phyloP scores from a whole-genome alignment of 495 filamentous ascomycete species.

The Penicillium coprophilum region DNA sequence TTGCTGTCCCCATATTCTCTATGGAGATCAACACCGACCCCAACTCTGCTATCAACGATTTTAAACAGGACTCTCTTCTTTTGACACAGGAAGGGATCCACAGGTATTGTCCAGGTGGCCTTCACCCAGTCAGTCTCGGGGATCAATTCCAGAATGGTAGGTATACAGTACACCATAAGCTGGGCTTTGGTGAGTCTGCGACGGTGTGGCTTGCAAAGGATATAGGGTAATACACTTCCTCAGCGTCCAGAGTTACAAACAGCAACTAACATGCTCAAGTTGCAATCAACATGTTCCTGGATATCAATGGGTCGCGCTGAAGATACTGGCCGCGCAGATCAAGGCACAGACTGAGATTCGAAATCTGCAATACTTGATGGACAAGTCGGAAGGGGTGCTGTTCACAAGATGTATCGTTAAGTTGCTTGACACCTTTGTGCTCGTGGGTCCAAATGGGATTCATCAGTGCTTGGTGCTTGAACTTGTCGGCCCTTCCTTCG shows the following conservation, averaged over 20 bases:
- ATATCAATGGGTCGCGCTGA: conserved; percentile 15
- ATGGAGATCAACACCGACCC: not conserved
- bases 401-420: not conserved
- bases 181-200: conserved; percentile 84
- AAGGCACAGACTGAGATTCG: not conserved
- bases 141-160: conserved; percentile 82
- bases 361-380: not conserved
- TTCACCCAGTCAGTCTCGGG: conserved; percentile 76
- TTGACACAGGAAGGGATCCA: not conserved
- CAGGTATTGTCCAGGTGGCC: conserved; percentile 59
- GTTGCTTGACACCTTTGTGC: not conserved
- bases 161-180: conserved; percentile 79
- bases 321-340: conserved; percentile 18
- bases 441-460: not conserved
- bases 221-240: not conserved
- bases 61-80: not conserved
- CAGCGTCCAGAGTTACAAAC: not conserved
- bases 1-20: not conserved
- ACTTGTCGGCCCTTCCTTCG: not conserved
- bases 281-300: too few relatives aligned
- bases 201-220: conserved; percentile 70
- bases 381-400: not conserved
- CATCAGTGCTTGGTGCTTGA: not conserved
- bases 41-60: not conserved
- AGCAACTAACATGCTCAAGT: conserved; percentile 3